Evolutionary conservation across 73 alveolate species (phyloP).

Genomic region (Paramecium sexaurelia): DNA sequence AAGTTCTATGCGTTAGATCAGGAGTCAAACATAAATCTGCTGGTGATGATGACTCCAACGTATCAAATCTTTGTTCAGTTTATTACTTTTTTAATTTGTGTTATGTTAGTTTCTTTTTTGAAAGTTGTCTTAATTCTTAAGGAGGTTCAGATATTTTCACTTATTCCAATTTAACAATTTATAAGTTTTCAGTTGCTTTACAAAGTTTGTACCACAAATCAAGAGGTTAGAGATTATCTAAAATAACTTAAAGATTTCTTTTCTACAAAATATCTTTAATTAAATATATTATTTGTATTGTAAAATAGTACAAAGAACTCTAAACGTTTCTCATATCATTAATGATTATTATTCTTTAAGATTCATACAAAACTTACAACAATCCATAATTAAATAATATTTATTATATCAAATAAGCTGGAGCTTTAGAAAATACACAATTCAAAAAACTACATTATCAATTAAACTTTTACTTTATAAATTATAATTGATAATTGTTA

Average conservation of each 20-base stretch:
- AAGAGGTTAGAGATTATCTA: background rate
- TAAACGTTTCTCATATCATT: background rate
- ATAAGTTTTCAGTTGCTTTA: background rate
- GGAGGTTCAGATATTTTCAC: background rate
- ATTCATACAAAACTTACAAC: background rate
- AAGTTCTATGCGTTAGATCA: background rate
- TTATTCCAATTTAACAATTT: background rate
- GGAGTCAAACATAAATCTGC: background rate
- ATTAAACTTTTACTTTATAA: background rate
- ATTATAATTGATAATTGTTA: background rate
- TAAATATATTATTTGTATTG: background rate
- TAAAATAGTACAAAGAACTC: background rate
- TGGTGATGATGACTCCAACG: background rate
- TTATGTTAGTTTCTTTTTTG: background rate
- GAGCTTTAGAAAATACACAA: background rate
- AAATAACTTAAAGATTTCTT: background rate
- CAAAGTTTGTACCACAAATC: background rate
- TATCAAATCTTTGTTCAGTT: background rate
- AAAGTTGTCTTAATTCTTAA: background rate
- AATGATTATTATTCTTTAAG: background rate
- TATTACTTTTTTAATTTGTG: background rate
- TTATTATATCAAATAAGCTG: background rate
- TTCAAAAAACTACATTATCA: background rate
- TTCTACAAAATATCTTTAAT: background rate
- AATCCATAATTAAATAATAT: background rate